Evolutionary conservation across 2,329 filamentous ascomycete species (phyloP).

Genomic region (Fusarium sp.): DNA sequence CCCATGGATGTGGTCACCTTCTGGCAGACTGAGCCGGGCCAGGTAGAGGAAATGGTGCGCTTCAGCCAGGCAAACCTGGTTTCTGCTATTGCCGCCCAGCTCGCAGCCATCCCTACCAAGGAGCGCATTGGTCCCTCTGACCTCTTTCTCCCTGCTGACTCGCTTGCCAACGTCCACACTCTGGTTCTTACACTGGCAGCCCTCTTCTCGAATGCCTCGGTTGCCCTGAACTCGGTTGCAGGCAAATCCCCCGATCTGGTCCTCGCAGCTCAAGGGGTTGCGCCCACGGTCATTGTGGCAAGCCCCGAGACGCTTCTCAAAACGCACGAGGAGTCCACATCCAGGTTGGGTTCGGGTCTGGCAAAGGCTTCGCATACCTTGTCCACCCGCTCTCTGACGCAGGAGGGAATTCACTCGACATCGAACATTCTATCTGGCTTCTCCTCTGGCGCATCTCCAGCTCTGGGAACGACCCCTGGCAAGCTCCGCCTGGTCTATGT

Average conservation of each 20-base stretch:
- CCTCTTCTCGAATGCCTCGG: conserved; percentile 85
- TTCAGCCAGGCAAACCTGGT: conserved; percentile 89
- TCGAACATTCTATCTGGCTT: conserved; percentile 67
- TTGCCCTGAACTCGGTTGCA: conserved; percentile 92
- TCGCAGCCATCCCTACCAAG: conserved; percentile 80
- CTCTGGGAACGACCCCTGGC: conserved; percentile 74
- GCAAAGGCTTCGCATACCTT: conserved; percentile 80
- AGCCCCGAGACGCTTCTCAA: conserved; percentile 81
- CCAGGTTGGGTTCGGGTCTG: conserved; percentile 73
- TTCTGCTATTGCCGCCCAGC: conserved; percentile 85
- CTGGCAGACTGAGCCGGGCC: conserved; percentile 71
- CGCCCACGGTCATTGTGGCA: conserved; percentile 87
- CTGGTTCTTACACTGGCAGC: conserved; percentile 86
- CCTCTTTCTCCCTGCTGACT: conserved; percentile 87
- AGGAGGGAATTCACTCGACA: conserved; percentile 80
- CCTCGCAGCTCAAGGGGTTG: conserved; percentile 80
- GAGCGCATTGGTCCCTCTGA: conserved; percentile 84
- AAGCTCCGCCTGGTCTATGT: conserved; percentile 87
- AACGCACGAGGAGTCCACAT: conserved; percentile 75
- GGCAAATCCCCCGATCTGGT: conserved; percentile 79
- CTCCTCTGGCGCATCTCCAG: conserved; percentile 70
- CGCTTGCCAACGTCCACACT: conserved; percentile 84
- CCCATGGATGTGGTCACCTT: conserved; percentile 76
- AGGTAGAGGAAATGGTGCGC: conserved; percentile 79
- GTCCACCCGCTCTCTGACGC: conserved; percentile 77